Percentiles rank a stretch among this genome's conserved stretches.
Conservation (phyloP, 441 rosid genomes). For the Euphorbia corollata region DNA sequence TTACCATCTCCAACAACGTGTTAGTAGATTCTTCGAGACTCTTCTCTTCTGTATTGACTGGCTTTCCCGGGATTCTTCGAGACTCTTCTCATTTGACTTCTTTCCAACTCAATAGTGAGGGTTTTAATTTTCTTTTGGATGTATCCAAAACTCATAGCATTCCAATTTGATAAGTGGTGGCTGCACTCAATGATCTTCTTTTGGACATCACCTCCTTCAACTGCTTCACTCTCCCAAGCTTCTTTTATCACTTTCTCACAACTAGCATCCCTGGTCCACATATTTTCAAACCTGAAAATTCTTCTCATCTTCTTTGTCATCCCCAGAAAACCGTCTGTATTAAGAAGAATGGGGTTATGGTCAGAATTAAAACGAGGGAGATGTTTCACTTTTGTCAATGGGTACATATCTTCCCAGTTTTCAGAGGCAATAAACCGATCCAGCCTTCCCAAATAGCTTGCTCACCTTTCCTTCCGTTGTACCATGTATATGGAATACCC, state of each 20-base stretch:
- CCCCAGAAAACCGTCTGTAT: background rate
- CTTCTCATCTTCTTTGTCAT: background rate
- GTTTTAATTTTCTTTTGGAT: background rate
- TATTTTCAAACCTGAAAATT: background rate
- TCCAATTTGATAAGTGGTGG: background rate
- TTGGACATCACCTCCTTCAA: background rate
- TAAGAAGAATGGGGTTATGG: background rate
- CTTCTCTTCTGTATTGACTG: no score
- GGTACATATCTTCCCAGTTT: background rate
- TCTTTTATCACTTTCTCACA: background rate
- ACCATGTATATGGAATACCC: background rate
- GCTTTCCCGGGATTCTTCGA: no score
- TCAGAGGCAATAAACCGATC: background rate
- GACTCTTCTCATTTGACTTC: no score
- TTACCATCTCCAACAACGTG: no score
- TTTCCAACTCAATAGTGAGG: background rate
- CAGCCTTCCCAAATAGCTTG: background rate
- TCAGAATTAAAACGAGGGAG: background rate
- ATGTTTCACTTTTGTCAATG: background rate
- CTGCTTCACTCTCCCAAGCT: background rate
- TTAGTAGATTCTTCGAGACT: no score
- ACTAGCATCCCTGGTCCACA: background rate
- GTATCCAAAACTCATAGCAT: background rate
- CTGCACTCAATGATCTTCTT: background rate
- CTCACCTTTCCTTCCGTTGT: background rate